Evolutionary conservation across 352 stramenopile species (phyloP).

Genomic region (Globisporangium mamillatum): DNA sequence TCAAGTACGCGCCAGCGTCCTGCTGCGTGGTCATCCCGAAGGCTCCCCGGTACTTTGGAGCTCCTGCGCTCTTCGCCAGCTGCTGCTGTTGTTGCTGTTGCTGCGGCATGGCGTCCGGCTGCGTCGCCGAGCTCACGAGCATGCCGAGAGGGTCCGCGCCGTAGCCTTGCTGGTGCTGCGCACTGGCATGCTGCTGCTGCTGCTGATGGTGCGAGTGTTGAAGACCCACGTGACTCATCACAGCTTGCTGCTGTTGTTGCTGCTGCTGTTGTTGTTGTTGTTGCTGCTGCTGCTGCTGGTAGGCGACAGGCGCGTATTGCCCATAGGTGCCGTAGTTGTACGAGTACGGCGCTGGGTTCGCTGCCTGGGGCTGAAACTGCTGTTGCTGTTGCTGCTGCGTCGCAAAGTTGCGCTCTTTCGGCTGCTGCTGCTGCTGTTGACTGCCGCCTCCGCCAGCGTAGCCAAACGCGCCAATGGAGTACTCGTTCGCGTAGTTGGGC

Average conservation of each 20-base stretch:
- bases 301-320: conserved; percentile 17
- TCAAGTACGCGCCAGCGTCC: conserved; percentile 8
- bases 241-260: conserved; percentile 22
- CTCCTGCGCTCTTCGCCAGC: conserved; percentile 7
- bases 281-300: conserved; percentile 17
- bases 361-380: conserved; percentile 22
- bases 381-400: conserved; percentile 32
- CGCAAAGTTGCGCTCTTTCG: conserved; percentile 12
- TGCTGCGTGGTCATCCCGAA: conserved; percentile 9
- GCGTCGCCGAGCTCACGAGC: conserved; percentile 55
- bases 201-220: conserved; percentile 24
- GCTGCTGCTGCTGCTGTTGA: conserved; percentile 20
- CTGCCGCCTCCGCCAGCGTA: not conserved
- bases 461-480: conserved; percentile 14
- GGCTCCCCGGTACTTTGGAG: conserved; percentile 16
- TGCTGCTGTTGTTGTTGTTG: not conserved
- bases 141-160: conserved; percentile 46
- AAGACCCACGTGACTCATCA: conserved; percentile 3
- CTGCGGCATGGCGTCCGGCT: conserved; percentile 26
- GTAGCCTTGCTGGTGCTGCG: conserved; percentile 24
- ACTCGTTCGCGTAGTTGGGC: conserved; percentile 23
- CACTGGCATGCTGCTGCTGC: conserved; percentile 18
- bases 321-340: conserved; percentile 32
- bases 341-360: conserved; percentile 21
- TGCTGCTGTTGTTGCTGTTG: conserved; percentile 23